Evolutionary conservation across 2,329 filamentous ascomycete genomes (phyloP).

Genomic region (Falciphora oryzae): DNA sequence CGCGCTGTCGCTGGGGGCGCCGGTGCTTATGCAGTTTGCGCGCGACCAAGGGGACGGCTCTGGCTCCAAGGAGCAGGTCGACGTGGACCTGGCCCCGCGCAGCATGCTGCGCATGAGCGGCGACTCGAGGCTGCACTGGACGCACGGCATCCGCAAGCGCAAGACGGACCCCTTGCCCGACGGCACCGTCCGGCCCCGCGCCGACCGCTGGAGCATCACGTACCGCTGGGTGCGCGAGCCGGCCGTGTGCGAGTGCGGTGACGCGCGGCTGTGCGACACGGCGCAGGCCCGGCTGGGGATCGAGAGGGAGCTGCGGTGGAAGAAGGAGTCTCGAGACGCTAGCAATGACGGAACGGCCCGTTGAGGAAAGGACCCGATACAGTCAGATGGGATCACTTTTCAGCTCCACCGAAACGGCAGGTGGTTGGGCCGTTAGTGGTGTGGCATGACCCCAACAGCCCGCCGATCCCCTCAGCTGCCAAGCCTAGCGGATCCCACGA

Average conservation of each 20-base stretch:
- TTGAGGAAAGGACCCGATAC: no score
- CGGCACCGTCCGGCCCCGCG: constrained; percentile 35
- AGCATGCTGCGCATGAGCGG: constrained; percentile 47
- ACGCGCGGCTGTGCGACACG: constrained; percentile 44
- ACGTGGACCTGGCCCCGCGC: constrained; percentile 41
- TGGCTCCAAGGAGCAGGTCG: constrained; percentile 23
- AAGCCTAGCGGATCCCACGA: no score
- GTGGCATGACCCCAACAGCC: no score
- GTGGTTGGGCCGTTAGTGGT: no score
- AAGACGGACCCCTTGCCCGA: constrained; percentile 39
- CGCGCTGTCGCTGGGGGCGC: constrained; percentile 35
- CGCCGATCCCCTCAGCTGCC: no score
- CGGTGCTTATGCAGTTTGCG: constrained; percentile 39
- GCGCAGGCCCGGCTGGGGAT: constrained; percentile 39
- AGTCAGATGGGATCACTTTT: no score
- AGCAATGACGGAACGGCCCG: not conserved
- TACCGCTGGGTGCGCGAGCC: constrained; percentile 46
- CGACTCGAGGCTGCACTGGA: constrained; percentile 45
- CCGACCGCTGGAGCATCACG: constrained; percentile 48
- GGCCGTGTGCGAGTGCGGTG: constrained; percentile 43
- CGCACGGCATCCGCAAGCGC: constrained; percentile 23
- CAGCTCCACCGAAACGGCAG: no score
- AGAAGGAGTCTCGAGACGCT: constrained; percentile 16
- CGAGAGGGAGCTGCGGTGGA: constrained; percentile 46
- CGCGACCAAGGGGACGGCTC: constrained; percentile 13